Base-by-base conservation (phyloP, 2,329 filamentous ascomycete species). In the Ophiostoma fasciatum region DNA sequence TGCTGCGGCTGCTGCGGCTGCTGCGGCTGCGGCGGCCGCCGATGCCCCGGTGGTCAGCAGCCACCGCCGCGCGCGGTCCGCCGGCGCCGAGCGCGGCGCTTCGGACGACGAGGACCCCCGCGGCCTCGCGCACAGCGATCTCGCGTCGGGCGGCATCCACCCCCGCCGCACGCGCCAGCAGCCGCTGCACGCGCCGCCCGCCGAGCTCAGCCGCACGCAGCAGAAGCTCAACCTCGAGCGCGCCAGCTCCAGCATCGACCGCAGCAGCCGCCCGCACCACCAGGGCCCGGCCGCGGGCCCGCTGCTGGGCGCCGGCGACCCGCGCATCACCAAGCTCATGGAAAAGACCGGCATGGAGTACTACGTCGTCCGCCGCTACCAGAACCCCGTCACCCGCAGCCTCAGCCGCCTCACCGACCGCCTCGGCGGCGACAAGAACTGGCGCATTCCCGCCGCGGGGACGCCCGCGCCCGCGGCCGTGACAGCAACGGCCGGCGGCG, bases 181-280 rank as follows among this genome's bases (percentile, higher is more conserved):
- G 4, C 20, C 27, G 13, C 23, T 33, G 7, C 30, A 39, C 4
- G 39, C 43, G 10, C 58, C 58, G 1, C 54, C 63, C 1, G 64
- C 66, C 1, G 67, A 73, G 40, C 65, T 71, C 45, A 81, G 75
- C 36, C 67, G 79, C 12, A 82, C 77, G 1, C 78, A 83, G 54
- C 78, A 83, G 52, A 84, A 84, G 48, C 61, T 84, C 12, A 78
- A 82, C 56, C 64, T 84, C 2, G 78, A 83, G 49, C 69, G 79
- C 26, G 78, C 77, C 21, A 80, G 76, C 49, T 82, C 78, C 4
- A 72, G 70, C 44, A 76, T 83, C 32, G 78, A 83, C 46, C 73
- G 74, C 1, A 59, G 68, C 21, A 69, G 75, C 58, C 49, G 45
- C 45, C n/a, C n/a, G n/a, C 50, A 51, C 43, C 51, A 43, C 42